These are phyloP conservation scores for Potentilla sterilis DNA, from an alignment of 306 rosid genomes.

Conservation along the genomic window DNA sequence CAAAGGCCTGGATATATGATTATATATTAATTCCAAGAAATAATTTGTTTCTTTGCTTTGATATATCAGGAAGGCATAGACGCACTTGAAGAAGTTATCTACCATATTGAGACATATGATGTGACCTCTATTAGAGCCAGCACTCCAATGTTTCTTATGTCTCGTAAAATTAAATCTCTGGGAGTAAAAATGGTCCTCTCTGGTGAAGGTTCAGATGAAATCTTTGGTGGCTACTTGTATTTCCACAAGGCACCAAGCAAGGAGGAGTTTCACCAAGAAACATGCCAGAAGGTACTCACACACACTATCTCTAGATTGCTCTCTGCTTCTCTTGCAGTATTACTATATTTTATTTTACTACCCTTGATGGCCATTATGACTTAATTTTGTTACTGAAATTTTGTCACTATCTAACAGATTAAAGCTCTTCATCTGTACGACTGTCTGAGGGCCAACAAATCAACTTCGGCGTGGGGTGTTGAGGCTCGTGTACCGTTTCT, in stretches of 20 bases:
- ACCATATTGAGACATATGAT: constrained; percentile 94
- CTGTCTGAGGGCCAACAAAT: constrained; percentile 91
- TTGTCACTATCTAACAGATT: constrained; percentile 48
- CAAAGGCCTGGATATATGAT: background rate
- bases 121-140: constrained; percentile 97
- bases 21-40: background rate
- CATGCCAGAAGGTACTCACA: constrained; percentile 72
- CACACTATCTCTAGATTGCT: background rate
- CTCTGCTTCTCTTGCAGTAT: constrained; percentile 11
- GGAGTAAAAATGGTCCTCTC: constrained; percentile 99
- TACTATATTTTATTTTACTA: constrained; percentile 6
- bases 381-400: constrained; percentile 18
- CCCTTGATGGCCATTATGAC: constrained; percentile 7
- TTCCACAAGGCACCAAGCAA: constrained; percentile 98
- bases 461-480: constrained; percentile 98
- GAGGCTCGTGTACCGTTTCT: constrained; percentile 99
- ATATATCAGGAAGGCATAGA: constrained; percentile 90
- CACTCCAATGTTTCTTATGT: constrained; percentile 99
- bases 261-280: constrained; percentile 88
- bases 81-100: constrained; percentile 94
- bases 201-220: constrained; percentile 99
- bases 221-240: constrained; percentile 94
- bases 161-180: constrained; percentile 91
- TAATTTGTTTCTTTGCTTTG: constrained; percentile 24
- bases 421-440: constrained; percentile 96